Evolutionary conservation across 805 yeast species (phyloP).

Genomic region (Jamesozyma piceae): DNA sequence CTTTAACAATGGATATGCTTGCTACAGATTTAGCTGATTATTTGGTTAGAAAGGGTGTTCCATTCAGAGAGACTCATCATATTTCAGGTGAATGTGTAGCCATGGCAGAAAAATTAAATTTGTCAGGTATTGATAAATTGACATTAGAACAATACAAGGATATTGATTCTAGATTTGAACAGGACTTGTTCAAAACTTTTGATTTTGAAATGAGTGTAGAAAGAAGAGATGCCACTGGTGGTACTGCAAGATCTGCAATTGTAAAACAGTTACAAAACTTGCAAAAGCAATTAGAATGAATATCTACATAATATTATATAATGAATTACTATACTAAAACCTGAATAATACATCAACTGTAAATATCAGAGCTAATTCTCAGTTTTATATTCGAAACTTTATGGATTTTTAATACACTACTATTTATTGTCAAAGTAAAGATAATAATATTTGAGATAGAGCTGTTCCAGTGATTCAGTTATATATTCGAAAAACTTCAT

Average conservation of each 20-base stretch:
- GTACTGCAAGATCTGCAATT: conserved; percentile 91
- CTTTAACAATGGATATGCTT: conserved; percentile 96
- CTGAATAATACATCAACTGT: no score
- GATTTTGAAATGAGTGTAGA: conserved; percentile 91
- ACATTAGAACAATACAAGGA: conserved; percentile 64
- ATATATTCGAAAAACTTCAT: background rate
- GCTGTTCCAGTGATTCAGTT: no score
- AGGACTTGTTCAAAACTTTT: conserved; percentile 77
- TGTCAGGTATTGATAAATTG: conserved; percentile 81
- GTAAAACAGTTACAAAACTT: conserved; percentile 49
- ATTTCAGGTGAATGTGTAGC: conserved; percentile 97
- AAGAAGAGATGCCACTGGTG: conserved; percentile 94
- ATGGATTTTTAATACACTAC: no score
- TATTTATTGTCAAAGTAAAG: no score
- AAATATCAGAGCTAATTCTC: no score
- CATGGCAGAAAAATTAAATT: conserved; percentile 65
- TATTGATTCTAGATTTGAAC: conserved; percentile 72
- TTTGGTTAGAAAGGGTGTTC: conserved; percentile 94
- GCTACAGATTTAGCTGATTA: conserved; percentile 98
- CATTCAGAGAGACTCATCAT: conserved; percentile 98
- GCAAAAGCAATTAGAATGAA: conserved; percentile 20
- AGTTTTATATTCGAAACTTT: no score
- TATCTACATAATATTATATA: background rate
- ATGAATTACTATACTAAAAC: no score
- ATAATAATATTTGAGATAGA: no score